Conservation (phyloP, 2,329 filamentous ascomycete genomes). For the Alternaria rosae region DNA sequence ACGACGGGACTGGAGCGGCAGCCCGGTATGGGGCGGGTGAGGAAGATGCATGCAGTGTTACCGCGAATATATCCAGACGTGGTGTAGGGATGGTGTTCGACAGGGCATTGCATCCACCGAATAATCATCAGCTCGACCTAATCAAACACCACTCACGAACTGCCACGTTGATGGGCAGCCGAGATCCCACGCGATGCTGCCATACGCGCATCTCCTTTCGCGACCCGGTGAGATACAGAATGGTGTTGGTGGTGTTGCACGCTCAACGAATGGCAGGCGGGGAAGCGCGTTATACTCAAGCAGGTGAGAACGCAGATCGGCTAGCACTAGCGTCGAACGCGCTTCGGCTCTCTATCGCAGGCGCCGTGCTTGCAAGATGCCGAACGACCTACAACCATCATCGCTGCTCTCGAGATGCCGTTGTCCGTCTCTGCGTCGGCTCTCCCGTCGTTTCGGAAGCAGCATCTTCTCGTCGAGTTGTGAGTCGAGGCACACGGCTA, state of each 20-base stretch:
- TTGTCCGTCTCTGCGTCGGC: constrained; percentile 31
- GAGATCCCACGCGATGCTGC: constrained; percentile 1
- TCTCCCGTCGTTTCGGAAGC: constrained; percentile 66
- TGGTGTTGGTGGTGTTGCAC: constrained; percentile 8
- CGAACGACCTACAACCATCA: constrained; percentile 12
- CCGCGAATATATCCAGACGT: not conserved
- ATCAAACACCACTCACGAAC: not conserved
- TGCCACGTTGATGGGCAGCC: constrained; percentile 24
- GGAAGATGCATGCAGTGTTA: constrained; percentile 5
- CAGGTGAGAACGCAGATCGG: constrained; percentile 15
- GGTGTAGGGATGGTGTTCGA: not conserved
- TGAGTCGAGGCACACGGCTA: constrained; percentile 55
- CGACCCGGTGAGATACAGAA: not conserved
- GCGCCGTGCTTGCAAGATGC: constrained; percentile 8
- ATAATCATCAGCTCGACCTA: constrained; percentile 2
- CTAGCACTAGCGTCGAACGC: constrained; percentile 18
- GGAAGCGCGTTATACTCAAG: constrained; percentile 2
- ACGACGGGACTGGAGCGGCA: constrained; percentile 6
- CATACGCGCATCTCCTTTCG: constrained; percentile 27
- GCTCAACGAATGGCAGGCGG: not conserved
- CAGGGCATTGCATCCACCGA: not conserved
- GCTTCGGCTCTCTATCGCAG: constrained; percentile 1
- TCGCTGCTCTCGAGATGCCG: constrained; percentile 28
- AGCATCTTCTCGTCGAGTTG: constrained; percentile 85
- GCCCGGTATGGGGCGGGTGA: constrained; percentile 5